A percentile compares a stretch with the other conserved stretches of the same genome.
Evolutionary conservation across 352 stramenopile species (phyloP).

Genomic region (Globisporangium emineosum): DNA sequence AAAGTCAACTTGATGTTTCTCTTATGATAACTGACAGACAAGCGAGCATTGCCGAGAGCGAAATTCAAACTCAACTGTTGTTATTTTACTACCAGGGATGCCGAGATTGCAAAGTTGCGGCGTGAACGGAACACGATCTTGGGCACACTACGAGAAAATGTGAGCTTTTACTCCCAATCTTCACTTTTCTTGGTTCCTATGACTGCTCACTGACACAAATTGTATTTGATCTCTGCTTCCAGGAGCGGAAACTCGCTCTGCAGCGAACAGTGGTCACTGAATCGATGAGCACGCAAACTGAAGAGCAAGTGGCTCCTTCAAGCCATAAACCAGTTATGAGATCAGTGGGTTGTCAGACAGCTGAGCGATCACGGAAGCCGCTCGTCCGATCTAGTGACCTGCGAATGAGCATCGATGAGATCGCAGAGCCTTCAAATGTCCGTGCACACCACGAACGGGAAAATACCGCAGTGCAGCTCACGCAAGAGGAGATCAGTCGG

Average conservation of each 20-base stretch:
- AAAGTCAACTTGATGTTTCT: neutral
- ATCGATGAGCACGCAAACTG: slow-evolving; percentile 24
- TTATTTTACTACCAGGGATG: slow-evolving; percentile 32
- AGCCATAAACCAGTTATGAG: neutral
- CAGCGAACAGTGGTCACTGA: slow-evolving; percentile 13
- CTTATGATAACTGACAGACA: neutral
- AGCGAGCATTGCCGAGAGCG: too few relatives aligned
- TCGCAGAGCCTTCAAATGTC: slow-evolving; percentile 11
- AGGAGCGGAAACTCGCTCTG: slow-evolving; percentile 34
- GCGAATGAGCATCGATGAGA: slow-evolving; percentile 34
- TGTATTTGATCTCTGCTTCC: neutral
- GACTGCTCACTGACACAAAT: neutral
- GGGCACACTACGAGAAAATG: slow-evolving; percentile 46
- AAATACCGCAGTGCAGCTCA: slow-evolving; percentile 4
- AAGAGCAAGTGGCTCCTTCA: neutral
- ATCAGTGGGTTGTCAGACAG: slow-evolving; percentile 11
- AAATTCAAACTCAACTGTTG: neutral
- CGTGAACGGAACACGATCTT: slow-evolving; percentile 68
- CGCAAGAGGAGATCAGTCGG: slow-evolving; percentile 26
- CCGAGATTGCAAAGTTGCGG: slow-evolving; percentile 50
- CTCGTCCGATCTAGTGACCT: slow-evolving; percentile 2
- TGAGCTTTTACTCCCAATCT: slow-evolving; percentile 6
- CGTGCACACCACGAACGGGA: neutral
- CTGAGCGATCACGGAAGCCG: neutral
- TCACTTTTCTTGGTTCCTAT: neutral